Base-by-base conservation (phyloP, 495 filamentous ascomycete genomes). In the Xylaria sp. region DNA sequence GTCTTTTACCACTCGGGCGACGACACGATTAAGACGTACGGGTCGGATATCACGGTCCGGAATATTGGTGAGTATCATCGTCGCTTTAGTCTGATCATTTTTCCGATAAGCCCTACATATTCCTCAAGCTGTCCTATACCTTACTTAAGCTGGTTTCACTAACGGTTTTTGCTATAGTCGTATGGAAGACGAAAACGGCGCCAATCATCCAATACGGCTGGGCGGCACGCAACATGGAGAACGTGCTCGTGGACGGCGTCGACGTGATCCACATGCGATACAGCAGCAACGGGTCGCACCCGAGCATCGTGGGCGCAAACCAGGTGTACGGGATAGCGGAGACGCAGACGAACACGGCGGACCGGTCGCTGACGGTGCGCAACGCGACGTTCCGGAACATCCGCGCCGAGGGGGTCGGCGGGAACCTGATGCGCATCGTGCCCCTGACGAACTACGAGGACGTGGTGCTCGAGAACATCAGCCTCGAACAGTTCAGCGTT, bases 241-340 rank as follows among this genome's bases (percentile, higher is more conserved):
- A 73, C 40, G 63, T 79, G 33, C 59, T 74, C 15, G 69, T 80
- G 29, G 67, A 78, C 35, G 68, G 67, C 29, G 31, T 81, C 35
- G 67, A 79, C 63, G 67, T 79, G 12, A 76, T 80, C 62, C 77
- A 81, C 61, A 71, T 71, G 26, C 75, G 74, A 46, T 80, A 77
- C 48, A 67, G 48, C 31, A 52, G 43, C 43, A 68, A 68, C 55
- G 66, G 66, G 7, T 53, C 43, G 15, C 66, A 68, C 17, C 66
- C 66, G 14, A 65, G 40, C n/a, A 41, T 70, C 35, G 69, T 53
- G 65, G 61, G 68, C 68, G 68, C 68, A 17, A 26, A 52, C 68
- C 50, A 53, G 17, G 3, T 29, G 3, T 53, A 15, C 24, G 24
- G 24, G 0, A 11, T 5, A 0, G 11, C 2, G 37, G 63, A 52